Base-by-base conservation (phyloP, 352 stramenopile species). In the Pythium myriotylum region DNA sequence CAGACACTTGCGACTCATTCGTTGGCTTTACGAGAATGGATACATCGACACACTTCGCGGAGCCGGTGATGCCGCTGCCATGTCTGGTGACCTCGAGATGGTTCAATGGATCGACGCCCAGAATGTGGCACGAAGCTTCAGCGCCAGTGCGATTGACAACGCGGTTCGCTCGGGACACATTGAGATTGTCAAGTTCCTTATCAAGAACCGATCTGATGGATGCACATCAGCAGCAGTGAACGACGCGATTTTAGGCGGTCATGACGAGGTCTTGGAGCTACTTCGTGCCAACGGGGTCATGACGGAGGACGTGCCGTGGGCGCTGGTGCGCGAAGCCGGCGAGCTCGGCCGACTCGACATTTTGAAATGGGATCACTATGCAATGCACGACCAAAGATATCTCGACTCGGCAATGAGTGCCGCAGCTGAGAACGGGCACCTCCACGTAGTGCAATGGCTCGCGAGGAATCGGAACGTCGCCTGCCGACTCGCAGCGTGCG, bases 381-480 rank as follows among this genome's bases (percentile, higher is more conserved):
- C 59, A 7, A 67, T 67, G 59, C 45, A 60, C 35, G 59, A 67
- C 29, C 4, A 29, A 1, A 41, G 59, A 14, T 67, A 67, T n/a
- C 59, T 67, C 41, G 60, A 67, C 39, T 67, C 59, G 32, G 60
- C 60, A 7, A 62, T 67, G 52, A 61, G 53, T 20, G 43, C 53
- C 16, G 61, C 54, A 1, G 40, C 54, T 1, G 54, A 68, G 48
- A 68, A 68, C 13, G 53, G 61, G 8, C 53, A 68, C 14, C 20
- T 63, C 5, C 61, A 59, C 24, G 52, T 62, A 1, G 53, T 59
- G 2, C 60, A 62, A 6, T 67, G 53, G 51, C 60, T 67, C 13
- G 52, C 59, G 13, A 50, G 53, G 20, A 57, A 67, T 24, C 53
- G 52, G 0, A 39, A 20, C 4, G 42, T 60, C 23, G 51, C 27